Base-by-base conservation (phyloP, 1,284 basidiomycete genomes). In the Sporisorium iseilematis-ciliati region DNA sequence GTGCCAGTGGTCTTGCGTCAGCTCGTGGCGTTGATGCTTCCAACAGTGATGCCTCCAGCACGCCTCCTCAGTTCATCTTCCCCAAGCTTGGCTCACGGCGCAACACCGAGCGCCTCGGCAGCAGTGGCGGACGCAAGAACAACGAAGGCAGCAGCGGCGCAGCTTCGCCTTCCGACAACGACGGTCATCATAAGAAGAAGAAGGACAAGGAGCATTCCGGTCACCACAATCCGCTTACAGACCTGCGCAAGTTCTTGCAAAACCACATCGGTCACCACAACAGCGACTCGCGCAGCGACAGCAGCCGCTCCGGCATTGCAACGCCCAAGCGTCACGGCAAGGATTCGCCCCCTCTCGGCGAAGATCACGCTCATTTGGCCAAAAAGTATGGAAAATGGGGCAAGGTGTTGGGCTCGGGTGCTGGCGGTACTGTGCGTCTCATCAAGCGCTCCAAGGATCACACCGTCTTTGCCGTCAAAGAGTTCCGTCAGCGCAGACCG, bases 361-460 rank as follows among this genome's bases (percentile, higher is more conserved):
- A 86, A 49, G 83, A 86, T 48, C 93, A 97, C 66, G 94, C 94
- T 4, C 94, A 97, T 84, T 88, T 99, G 65, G 89, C 92, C 48
- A 98, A 99, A 88, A 98, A 98, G 89, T 99, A 99, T 82, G 97
- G 97, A 75, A 99, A 99, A 86, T 98, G 96, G 93, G 97, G 96
- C 57, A 91, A 93, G 63, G 91, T 96, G 14, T 90, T 99, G 14
- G 97, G 97, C 16, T 93, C 92, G 12, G 97, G 97, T 49, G 97
- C 97, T 1, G 97, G 97, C 41, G 97, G 97, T 31, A 99, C 97
- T 0, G 97, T 99, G 43, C 90, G 97, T 48, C 89, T 99, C 72
- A 97, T 99, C 87, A 96, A 95, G 87, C 91, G 91, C 18, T 78
- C 78, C 61, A 86, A 86, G 61, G 85, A 87, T 62, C 83, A 86